Evolutionary conservation across 352 stramenopile genomes (phyloP), one percentile per base, ranked within the genome.

Genomic region (Phytophthora brassicae): DNA sequence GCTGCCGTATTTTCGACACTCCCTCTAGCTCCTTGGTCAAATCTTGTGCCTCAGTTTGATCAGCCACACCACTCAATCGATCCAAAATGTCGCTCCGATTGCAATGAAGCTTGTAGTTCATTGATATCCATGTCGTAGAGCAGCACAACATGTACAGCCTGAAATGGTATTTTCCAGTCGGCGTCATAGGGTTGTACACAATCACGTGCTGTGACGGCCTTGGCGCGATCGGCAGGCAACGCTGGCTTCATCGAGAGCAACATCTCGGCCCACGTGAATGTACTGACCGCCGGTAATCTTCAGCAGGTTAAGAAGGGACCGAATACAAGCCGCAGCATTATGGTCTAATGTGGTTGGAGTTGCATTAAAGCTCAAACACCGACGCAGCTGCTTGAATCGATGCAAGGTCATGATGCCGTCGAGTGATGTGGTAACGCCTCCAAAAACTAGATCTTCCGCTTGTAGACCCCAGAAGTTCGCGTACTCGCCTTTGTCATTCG

Each of bases 71-170:
- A 14, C 28, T 20, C 9, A 43, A 29, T 11, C 29, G 28, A 20
- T 54, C 14, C 19, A 54, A 22, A 2, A 54, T 29, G 12, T 38
- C 23, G 12, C 23, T 57, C 17, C 35, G 23, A 22, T 49, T 57
- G 26, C 38, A 57, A n/a, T 48, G 49, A 39, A 56, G 36, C 24
- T 56, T 56, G 35, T 47, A 56, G 22, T 56, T 47, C 23, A 47
- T 13, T 0, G 49, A 22, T 6, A 47, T 19, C 22, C 49, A 56
- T 5, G 35, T 56, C 4, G 35, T 39, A 28, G 33, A 56, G 22
- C 49, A 55, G 31, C 48, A 35, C 3, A 55, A 6, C 35, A 56
- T 47, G 16, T 56, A 56, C 0, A 56, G 36, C 19, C 23, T 7
- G 22, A 56, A 56, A 39, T 38, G 20, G 9, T 47, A 56, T 28